phyloP scores from a whole-genome alignment of 306 rosid species.

The Erythrophleum fordii region DNA sequence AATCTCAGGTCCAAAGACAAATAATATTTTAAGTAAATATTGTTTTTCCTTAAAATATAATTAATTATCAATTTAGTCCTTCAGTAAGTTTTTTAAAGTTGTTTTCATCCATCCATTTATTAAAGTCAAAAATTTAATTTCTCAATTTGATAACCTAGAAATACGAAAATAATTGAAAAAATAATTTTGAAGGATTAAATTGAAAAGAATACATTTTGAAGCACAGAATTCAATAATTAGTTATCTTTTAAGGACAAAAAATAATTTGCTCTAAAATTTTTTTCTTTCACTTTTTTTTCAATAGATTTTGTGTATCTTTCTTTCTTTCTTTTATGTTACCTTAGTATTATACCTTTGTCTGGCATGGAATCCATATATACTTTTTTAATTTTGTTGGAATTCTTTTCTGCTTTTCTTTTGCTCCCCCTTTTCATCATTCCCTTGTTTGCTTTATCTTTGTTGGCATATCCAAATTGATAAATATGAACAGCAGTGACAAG shows the following conservation, averaged over 20 bases:
- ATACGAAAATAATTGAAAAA: neutral
- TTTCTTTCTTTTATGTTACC: constrained; percentile 29
- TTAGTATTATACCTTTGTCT: constrained; percentile 74
- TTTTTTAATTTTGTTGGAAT: constrained; percentile 61
- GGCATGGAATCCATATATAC: constrained; percentile 61
- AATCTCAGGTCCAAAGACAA: neutral
- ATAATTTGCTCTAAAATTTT: neutral
- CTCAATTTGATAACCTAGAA: neutral
- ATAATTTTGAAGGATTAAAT: neutral
- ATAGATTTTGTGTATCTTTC: neutral
- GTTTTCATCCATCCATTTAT: neutral
- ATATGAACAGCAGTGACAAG: constrained; percentile 58
- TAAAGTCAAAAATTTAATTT: neutral
- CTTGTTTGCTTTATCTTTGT: constrained; percentile 72
- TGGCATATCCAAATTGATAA: constrained; percentile 50
- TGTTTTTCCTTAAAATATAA: neutral
- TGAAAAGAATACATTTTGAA: neutral
- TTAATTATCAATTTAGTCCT: neutral
- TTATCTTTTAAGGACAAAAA: neutral
- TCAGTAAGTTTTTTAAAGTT: neutral
- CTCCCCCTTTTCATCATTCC: constrained; percentile 97
- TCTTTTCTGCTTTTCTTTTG: constrained; percentile 62
- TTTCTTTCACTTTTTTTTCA: constrained; percentile 23
- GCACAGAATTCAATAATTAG: neutral
- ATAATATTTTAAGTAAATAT: neutral